These are phyloP conservation scores for Sphagnum magellanicum DNA, from an alignment of 228 moss, liverwort and hornwort species.

Conservation along the genomic window DNA sequence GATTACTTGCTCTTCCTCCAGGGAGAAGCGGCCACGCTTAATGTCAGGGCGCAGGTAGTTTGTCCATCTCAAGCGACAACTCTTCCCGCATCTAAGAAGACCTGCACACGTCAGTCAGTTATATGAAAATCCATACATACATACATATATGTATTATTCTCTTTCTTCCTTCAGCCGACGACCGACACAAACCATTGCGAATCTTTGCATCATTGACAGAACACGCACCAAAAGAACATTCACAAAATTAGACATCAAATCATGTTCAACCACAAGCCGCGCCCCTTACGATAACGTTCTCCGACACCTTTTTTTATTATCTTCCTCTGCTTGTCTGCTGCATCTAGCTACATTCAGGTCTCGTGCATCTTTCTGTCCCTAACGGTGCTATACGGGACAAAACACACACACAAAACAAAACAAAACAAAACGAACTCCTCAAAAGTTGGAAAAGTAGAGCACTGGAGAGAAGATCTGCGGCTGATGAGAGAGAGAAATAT, in stretches of 20 bases:
- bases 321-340: too few species aligned
- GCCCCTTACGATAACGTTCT: neutral
- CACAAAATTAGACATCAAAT: neutral
- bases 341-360: too few species aligned
- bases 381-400: too few species aligned
- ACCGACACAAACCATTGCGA: neutral
- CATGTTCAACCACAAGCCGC: neutral
- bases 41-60: constrained; percentile 39
- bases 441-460: too few species aligned
- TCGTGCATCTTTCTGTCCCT: too few species aligned
- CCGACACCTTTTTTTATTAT: too few species aligned
- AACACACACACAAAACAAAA: too few species aligned
- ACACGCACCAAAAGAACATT: neutral
- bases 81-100: constrained; percentile 23
- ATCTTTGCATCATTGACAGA: neutral
- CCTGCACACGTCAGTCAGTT: constrained; percentile 3
- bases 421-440: too few species aligned
- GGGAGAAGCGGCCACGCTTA: constrained; percentile 47
- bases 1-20: constrained; percentile 46
- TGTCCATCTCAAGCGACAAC: constrained; percentile 32
- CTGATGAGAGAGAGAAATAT: too few species aligned
- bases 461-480: too few species aligned
- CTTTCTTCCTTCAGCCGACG: neutral
- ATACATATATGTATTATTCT: neutral
- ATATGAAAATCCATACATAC: neutral